These are phyloP conservation scores for Sicyos edulis DNA, from an alignment of 306 rosid species.

Conservation along the genomic window DNA sequence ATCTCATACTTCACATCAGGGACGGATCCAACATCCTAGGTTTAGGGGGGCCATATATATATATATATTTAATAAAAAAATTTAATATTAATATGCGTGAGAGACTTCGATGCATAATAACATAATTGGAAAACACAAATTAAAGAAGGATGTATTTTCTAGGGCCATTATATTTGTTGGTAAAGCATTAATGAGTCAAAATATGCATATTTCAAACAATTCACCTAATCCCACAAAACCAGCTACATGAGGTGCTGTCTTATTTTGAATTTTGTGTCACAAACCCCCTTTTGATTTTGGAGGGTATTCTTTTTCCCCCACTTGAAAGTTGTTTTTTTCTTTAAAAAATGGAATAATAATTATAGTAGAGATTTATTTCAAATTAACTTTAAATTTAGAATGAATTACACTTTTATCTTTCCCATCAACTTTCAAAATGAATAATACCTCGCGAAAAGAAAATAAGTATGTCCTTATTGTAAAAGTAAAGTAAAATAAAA, in stretches of 20 bases:
- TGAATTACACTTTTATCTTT: neutral
- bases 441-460: too few relatives aligned
- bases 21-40: too few relatives aligned
- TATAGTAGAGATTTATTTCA: neutral
- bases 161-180: too few relatives aligned
- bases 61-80: too few relatives aligned
- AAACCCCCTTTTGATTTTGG: neutral
- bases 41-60: too few relatives aligned
- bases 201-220: neutral
- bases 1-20: too few relatives aligned
- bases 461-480: too few relatives aligned
- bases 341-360: neutral
- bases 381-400: too few relatives aligned
- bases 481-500: too few relatives aligned
- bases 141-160: neutral
- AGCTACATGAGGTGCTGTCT: constrained; percentile 16
- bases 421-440: too few relatives aligned
- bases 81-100: too few relatives aligned
- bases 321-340: neutral
- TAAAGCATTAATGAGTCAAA: constrained; percentile 16
- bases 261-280: constrained; percentile 15
- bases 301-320: neutral
- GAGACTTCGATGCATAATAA: too few relatives aligned
- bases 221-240: constrained; percentile 18
- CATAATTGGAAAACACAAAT: neutral